Evolutionary conservation across 352 stramenopile genomes (phyloP).

Genomic region (Phytophthora colocasiae): DNA sequence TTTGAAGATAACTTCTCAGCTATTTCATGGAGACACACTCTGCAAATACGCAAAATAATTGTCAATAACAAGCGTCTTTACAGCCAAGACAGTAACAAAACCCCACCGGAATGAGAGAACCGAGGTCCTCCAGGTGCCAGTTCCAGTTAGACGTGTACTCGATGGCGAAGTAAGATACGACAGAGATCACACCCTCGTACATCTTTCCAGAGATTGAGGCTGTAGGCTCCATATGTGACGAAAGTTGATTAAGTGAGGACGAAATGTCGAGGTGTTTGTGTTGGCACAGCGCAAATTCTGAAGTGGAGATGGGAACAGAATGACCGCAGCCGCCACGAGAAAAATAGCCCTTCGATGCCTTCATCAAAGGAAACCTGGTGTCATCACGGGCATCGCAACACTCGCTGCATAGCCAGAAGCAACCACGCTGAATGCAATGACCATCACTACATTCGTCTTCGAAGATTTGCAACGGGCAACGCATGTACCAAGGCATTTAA

Average conservation of each 20-base stretch:
- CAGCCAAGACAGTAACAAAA: background rate
- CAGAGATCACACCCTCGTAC: conserved; percentile 30
- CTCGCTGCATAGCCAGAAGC: conserved; percentile 14
- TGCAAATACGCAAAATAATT: conserved; percentile 1
- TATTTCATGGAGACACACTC: conserved; percentile 6
- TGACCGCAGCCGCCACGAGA: background rate
- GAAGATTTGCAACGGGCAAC: too few species aligned
- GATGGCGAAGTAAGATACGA: conserved; percentile 33
- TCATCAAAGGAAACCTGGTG: conserved; percentile 7
- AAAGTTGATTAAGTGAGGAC: background rate
- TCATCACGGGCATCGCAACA: conserved; percentile 30
- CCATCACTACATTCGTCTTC: background rate
- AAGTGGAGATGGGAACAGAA: conserved; percentile 11
- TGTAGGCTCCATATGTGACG: conserved; percentile 14
- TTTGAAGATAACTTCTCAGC: background rate
- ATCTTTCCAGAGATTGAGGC: conserved; percentile 27
- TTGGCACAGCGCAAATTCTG: conserved; percentile 17
- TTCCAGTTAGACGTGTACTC: conserved; percentile 42
- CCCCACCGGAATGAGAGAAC: conserved; percentile 26
- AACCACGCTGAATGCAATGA: conserved; percentile 21
- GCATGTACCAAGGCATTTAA: background rate
- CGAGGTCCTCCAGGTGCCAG: conserved; percentile 35
- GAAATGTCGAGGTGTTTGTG: background rate
- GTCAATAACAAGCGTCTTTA: background rate
- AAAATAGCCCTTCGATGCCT: conserved; percentile 3